Base-by-base conservation (phyloP, 2,329 filamentous ascomycete genomes). In the Emmonsiellopsis sp. region DNA sequence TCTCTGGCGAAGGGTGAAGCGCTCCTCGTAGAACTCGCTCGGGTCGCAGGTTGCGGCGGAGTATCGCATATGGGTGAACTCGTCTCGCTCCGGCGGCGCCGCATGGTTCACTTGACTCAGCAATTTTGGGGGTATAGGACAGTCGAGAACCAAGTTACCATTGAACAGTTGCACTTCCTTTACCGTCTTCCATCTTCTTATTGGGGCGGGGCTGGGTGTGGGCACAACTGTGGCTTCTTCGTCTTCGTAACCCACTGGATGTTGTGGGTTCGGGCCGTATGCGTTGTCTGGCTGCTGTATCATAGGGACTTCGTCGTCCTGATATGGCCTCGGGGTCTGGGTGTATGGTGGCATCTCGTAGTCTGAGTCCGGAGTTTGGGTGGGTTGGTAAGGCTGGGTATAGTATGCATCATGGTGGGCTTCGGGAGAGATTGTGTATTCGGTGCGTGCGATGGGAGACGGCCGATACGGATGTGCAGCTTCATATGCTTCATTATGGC, bases 91-190 rank as follows among this genome's bases (percentile, higher is more conserved):
- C 44, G 82, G 82, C 47, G 83, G 78, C 62, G 82, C 74, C 34
- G 88, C 89, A 69, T 96, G 91, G 43, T 87, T 87, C 26, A 96
- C 82, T 67, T 95, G 89, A 65, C 86, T 91, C 44, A 98, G 76
- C 43, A 98, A 76, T 63, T 85, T 83, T 0, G 93, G 92, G 0
- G 93, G 92, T 54, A 98, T 89, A 0, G 93, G 93, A 67, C 93
- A 98, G 70, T 98, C 93, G 3, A 98, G 83, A 38, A 98, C 91
- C 63, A 98, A 80, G 72, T 98, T 98, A 59, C 93, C 93, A 61
- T 94, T 86, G 77, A 95, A 98, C 51, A 98, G 74, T 63, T 94
- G 85, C n/a, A 98, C 92, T 75, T 96, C 89, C 73, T 97, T 98
- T 48, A 98, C 92, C 0, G 93, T 98, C 78, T 97, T 98, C 88